Base-by-base conservation (phyloP, 768 basidiomycete species). In the Trametes cinnabarina region DNA sequence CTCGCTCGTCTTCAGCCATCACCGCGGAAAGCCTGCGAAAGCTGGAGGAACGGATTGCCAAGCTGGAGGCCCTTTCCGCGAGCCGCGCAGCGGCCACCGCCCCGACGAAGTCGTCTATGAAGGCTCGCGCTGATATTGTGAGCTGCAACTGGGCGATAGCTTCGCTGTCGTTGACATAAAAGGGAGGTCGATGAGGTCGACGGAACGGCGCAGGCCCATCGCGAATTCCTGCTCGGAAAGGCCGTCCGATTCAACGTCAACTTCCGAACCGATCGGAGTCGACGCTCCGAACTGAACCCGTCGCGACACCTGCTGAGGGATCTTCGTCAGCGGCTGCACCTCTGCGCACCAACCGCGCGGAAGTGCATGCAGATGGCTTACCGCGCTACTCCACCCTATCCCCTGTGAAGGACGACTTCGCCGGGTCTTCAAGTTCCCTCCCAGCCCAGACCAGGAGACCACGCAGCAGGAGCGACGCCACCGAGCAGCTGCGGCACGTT, bases 381-480 rank as follows among this genome's bases (percentile, higher is more conserved):
- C 53, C 53, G 4, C 53, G 53, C 9, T 55, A 55, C 35, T 55
- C 53, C 23, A n/a, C 17, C 17, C 44, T 55, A 10, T 55, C 53
- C 0, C 44, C 53, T 25, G 34, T 55, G 15, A 37, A 44, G 34
- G 44, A 32, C 22, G 17, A 8, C 23, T 39, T 39, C 17, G 23
- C 35, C 9, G 53, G 44, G 10, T 55, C 53, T 10, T 11, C 44
- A 1, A 19, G 44, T 7, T 11, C 53, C 3, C 52, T 35, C 25
- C 40, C 32, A 9, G 8, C 15, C 3, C 53, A 34, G 12, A 8
- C 34, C 7, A 8, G 23, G 11, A 30, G 52, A 22, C 11, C 10
- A 44, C 53, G 53, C 15, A 47, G 35, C 34, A 43, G 46, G 23
- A 55, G 53, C 53, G 53, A 55, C 35, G 53, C 39, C 14, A 55